Evolutionary conservation across 2,329 filamentous ascomycete genomes (phyloP).

Genomic region (Paraphoma chrysanthemicola): DNA sequence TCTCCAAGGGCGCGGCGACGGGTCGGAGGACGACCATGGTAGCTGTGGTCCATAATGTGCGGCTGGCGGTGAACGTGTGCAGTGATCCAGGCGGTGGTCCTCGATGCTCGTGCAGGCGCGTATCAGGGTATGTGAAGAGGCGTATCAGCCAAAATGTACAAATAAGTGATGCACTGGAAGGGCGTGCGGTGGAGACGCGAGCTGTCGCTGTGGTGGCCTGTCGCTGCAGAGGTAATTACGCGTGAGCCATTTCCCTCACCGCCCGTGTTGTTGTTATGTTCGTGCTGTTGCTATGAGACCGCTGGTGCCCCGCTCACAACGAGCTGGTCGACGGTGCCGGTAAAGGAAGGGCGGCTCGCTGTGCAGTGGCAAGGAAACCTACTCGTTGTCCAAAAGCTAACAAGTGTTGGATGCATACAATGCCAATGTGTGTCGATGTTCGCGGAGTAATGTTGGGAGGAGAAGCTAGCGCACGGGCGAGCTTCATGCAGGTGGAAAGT

Average conservation of each 20-base stretch:
- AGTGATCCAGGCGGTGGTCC: constrained; percentile 11
- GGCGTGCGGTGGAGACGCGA: constrained; percentile 23
- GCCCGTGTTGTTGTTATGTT: constrained; percentile 25
- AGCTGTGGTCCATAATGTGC: constrained; percentile 38
- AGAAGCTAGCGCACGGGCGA: constrained; percentile 28
- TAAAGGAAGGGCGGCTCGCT: constrained; percentile 39
- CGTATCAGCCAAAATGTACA: constrained; percentile 27
- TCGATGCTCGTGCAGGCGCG: constrained; percentile 9
- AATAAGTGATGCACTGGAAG: constrained; percentile 29
- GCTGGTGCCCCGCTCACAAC: constrained; percentile 20
- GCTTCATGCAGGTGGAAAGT: constrained; percentile 12
- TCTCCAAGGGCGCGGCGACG: constrained; percentile 43
- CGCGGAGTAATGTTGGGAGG: constrained; percentile 11
- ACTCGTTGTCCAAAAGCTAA: constrained; percentile 40
- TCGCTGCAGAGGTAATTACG: constrained; percentile 11
- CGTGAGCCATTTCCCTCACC: constrained; percentile 19
- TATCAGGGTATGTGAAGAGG: constrained; percentile 16
- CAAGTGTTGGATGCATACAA: constrained; percentile 43
- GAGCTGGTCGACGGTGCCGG: constrained; percentile 26
- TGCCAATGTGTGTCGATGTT: constrained; percentile 19
- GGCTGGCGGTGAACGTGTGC: constrained; percentile 1
- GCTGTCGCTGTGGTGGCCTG: constrained; percentile 14
- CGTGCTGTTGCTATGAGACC: constrained; percentile 29
- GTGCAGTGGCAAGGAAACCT: constrained; percentile 33
- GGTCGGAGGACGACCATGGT: constrained; percentile 39